Conservation (phyloP, 2,329 filamentous ascomycete genomes). For the Plenodomus biglobosus region DNA sequence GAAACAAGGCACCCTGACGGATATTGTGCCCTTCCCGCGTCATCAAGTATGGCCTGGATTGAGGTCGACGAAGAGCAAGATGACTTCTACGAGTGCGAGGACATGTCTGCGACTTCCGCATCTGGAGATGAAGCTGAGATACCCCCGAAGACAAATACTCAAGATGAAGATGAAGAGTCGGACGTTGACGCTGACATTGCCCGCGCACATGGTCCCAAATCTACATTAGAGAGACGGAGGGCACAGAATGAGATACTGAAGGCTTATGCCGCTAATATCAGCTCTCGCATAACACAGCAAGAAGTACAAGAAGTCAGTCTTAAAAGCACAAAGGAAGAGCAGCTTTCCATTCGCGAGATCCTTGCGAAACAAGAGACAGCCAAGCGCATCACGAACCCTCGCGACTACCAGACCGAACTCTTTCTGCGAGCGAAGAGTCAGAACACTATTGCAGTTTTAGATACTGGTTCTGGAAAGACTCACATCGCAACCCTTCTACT, state of each 20-base stretch:
- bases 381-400: constrained; percentile 70
- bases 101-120: constrained; percentile 3
- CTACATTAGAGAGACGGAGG: constrained; percentile 42
- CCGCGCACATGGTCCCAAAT: constrained; percentile 25
- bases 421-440: constrained; percentile 82
- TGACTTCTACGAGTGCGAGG: constrained; percentile 15
- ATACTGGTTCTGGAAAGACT: constrained; percentile 95
- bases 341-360: constrained; percentile 56
- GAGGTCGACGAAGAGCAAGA: constrained; percentile 22
- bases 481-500: constrained; percentile 89
- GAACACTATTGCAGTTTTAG: constrained; percentile 90
- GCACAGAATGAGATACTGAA: constrained; percentile 49
- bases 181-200: constrained; percentile 30
- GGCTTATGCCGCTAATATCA: constrained; percentile 47
- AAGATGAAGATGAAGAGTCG: constrained; percentile 18
- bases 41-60: constrained; percentile 21
- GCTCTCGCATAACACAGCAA: constrained; percentile 46
- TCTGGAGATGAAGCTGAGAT: constrained; percentile 6
- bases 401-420: constrained; percentile 90
- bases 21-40: background rate
- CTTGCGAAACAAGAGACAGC: constrained; percentile 55
- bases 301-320: constrained; percentile 42
- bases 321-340: constrained; percentile 48
- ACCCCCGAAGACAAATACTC: background rate
- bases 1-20: background rate